Evolutionary conservation across 345 rosid species (phyloP).

Genomic region (Rubroshorea leprosula): DNA sequence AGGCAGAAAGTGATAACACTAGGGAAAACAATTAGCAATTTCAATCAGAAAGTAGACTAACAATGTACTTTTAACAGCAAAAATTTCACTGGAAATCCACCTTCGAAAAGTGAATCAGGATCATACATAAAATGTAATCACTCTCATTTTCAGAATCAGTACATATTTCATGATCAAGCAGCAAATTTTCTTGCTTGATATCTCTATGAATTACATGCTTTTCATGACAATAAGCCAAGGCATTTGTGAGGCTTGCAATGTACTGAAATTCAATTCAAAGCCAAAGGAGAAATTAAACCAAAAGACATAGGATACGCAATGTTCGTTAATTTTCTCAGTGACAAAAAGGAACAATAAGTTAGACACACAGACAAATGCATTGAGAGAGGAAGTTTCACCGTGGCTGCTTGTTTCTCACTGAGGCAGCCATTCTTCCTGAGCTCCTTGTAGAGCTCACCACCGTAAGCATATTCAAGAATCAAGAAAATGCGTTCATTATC

Average conservation of each 20-base stretch:
- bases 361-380: background rate
- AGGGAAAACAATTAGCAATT: background rate
- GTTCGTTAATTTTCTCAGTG: background rate
- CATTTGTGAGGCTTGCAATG: conserved; percentile 81
- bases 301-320: background rate
- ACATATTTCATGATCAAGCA: conserved; percentile 91
- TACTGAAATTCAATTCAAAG: conserved; percentile 40
- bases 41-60: background rate
- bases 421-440: conserved; percentile 59
- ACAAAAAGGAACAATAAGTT: background rate
- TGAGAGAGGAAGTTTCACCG: conserved; percentile 32
- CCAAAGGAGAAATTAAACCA: background rate
- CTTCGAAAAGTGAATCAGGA: background rate
- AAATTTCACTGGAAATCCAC: background rate
- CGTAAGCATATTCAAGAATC: conserved; percentile 90
- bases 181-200: conserved; percentile 90
- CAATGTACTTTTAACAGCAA: background rate
- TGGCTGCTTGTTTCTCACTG: conserved; percentile 70
- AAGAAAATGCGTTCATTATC: conserved; percentile 66
- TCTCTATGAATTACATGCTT: conserved; percentile 96
- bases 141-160: background rate
- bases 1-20: background rate
- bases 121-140: background rate
- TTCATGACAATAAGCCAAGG: conserved; percentile 84
- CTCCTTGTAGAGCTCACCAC: conserved; percentile 77